Evolutionary conservation across 31 red algal species (phyloP).

Genomic region (Endocladia muricata): DNA sequence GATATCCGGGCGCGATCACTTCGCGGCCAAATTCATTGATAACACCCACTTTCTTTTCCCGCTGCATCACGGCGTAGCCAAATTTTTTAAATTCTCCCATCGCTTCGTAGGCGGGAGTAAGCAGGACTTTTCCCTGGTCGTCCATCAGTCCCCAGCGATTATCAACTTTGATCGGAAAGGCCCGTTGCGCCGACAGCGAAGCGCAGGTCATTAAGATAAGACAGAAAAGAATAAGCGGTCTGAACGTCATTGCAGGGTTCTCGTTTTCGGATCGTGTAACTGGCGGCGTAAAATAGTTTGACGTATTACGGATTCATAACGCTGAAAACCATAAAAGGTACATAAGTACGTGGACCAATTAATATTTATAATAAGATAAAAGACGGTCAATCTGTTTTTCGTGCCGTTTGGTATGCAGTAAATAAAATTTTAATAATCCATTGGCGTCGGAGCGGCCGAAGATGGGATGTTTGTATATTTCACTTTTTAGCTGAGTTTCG

Average conservation of each 20-base stretch:
- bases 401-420: too few relatives aligned
- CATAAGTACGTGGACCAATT: too few relatives aligned
- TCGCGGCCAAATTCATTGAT: background rate
- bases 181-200: background rate
- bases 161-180: conserved; percentile 4
- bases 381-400: too few relatives aligned
- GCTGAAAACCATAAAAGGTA: too few relatives aligned
- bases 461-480: too few relatives aligned
- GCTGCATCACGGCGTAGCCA: conserved; percentile 11
- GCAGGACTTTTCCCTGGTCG: background rate
- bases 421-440: too few relatives aligned
- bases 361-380: too few relatives aligned
- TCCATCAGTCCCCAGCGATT: background rate
- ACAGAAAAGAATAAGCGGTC: background rate
- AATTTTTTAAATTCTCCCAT: conserved; percentile 10
- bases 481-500: too few relatives aligned
- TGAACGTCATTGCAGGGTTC: background rate
- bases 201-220: background rate
- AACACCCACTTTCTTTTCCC: background rate
- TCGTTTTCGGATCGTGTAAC: background rate
- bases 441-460: too few relatives aligned
- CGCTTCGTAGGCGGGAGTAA: background rate
- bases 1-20: background rate
- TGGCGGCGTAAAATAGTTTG: too few relatives aligned
- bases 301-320: too few relatives aligned